Evolutionary conservation across 495 filamentous ascomycete genomes (phyloP), one percentile per base, ranked within the genome.

Genomic region (Rhypophila decipiens): DNA sequence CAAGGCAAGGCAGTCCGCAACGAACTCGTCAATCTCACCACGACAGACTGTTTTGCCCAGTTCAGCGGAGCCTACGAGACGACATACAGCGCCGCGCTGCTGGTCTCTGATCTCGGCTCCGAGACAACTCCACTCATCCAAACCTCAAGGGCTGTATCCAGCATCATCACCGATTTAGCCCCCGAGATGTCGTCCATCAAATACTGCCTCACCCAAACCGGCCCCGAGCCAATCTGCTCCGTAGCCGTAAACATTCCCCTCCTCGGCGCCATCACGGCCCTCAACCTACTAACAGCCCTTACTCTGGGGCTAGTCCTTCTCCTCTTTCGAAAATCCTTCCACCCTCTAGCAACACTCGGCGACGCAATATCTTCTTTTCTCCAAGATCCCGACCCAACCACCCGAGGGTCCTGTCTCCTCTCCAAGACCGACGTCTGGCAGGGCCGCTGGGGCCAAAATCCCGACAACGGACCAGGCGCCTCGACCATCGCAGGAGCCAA

Each of bases 341-440:
- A 56, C 21, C 71, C 70, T 8, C 63, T 74, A 19, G 64, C 56
- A 5, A 73, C 70, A 3, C 58, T 73, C 18, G 70, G 71, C 49
- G 71, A 74, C 39, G 60, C 71, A 24, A 65, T 74, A 47, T 48
- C 56, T 40, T 73, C 69, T n/a, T 74, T 72, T 47, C 66, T 74
- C 38, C 54, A 49, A 12, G 50, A 66, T 5, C 68, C 72, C 0
- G 68, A 73, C 42, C 46, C 56, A 1, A 58, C 56, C 8, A 70
- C 70, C 1, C 57, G 48, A 13, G 58, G 57, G 17, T 49, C 56
- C 15, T 72, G 60, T 29, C 61, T 74, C 17, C 55, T 74, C 17
- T 60, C 63, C 18, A 72, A 71, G 42, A 24, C 52, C 24, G 68
- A 73, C 46, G 58, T 72, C 44, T 49, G 53, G n/a, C 49, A 60